These are phyloP conservation scores for Sesbania bispinosa DNA, from an alignment of 306 rosid genomes.

Conservation along the genomic window DNA sequence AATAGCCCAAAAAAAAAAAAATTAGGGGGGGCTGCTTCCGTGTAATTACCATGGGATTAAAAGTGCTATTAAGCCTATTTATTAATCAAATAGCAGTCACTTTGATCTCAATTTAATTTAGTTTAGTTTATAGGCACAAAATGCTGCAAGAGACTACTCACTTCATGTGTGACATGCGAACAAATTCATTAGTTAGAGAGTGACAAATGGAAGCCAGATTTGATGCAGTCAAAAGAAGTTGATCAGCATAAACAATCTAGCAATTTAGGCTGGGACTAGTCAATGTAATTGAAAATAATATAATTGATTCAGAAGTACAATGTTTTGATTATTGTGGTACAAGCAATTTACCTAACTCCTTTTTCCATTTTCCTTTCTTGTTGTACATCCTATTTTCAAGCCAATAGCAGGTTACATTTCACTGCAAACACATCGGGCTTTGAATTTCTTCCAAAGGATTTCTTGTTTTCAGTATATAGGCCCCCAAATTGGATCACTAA, in stretches of 20 bases:
- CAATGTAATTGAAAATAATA: background rate
- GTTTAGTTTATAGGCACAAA: background rate
- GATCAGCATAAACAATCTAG: background rate
- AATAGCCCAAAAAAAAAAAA: too few relatives aligned
- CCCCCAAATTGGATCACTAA: background rate
- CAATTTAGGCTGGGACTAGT: background rate
- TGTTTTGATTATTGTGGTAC: slow-evolving; percentile 13
- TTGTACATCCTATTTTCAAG: slow-evolving; percentile 15
- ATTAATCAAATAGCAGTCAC: too few relatives aligned
- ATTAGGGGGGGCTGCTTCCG: too few relatives aligned
- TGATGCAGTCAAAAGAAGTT: background rate
- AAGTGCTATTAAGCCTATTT: too few relatives aligned
- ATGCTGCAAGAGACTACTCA: background rate
- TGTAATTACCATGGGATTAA: too few relatives aligned
- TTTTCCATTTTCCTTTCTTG: background rate
- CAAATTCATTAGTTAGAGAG: background rate
- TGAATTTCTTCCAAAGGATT: background rate
- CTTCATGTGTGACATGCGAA: background rate
- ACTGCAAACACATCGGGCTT: background rate
- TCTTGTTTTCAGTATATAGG: background rate
- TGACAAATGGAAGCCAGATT: background rate
- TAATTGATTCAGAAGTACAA: background rate
- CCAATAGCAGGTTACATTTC: background rate
- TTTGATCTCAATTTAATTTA: too few relatives aligned
- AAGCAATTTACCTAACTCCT: slow-evolving; percentile 1